Base-by-base conservation (phyloP, 345 rosid species). In the Microcos paniculata region DNA sequence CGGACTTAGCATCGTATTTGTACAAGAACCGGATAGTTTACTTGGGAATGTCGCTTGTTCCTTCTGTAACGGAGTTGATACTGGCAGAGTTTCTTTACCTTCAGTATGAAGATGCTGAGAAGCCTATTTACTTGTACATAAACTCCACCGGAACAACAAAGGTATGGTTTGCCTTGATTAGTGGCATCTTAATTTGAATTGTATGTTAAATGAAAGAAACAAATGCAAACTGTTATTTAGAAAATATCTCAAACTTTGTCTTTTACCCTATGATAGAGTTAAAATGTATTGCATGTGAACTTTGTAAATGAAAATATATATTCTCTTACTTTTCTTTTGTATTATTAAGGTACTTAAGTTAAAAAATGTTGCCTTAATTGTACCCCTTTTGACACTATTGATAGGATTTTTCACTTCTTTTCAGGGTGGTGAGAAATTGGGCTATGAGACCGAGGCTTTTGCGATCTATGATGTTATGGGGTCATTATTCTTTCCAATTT, bases 41-140 rank as follows among this genome's bases (percentile, higher is more conserved):
- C 84, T 80, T 96, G 90, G 99, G 98, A 74, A 91, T 93, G 98
- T 87, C 93, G 73, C 96, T 93, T 78, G 91, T 93, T 81, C 99
- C 99, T 73, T 84, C 93, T 45, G 98, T 93, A 59, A 91, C 94
- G 12, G 97, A 96, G 89, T 70, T 96, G 82, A 82, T 93, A 49
- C 79, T 91, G 6, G 96, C 96, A 1, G 93, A 93, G 74, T 90
- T 96, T 90, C 93, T 96, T 74, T 93, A 91, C 85, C 99, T 96
- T 79, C 92, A 90, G 83, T 89, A 87, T 80, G 91, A 89, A 83
- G 97, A 90, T 76, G 87, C 80, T 38, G 88, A 88, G 70, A 90
- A 90, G 78, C 99, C 99, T 76, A 91, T 96, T 43, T 96, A 91
- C 86, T 82, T 93, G 43, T 96, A 93, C 85, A 87, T 96, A 76